Evolutionary conservation across 371 early-diverging fungal genomes (phyloP), one percentile per base, ranked within the genome.

Genomic region (Fennellomyces sp.): DNA sequence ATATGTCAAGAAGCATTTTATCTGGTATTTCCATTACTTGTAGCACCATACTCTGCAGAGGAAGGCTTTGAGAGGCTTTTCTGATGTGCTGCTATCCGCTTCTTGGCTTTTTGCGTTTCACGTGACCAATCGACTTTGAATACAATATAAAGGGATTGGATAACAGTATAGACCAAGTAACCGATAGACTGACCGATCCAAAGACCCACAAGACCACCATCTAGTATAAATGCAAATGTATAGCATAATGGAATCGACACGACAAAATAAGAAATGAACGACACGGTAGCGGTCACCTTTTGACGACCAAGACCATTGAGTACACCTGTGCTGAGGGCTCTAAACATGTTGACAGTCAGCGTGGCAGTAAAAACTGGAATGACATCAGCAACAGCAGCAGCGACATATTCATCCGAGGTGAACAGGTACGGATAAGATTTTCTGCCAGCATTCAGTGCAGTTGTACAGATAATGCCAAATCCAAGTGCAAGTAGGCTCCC

Each of bases 331-430:
- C 81, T 72, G 15, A 85, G 78, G 28, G 78, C 75, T 28, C 77
- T 82, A 2, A 84, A 52, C 2, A 82, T 82, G 60, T 87, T 87
- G 26, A 65, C 63, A 0, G 91, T 69, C 68, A 93, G 93, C 71
- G 87, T 91, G 28, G 86, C 42, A 0, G 92, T 89, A 17, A 78
- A 87, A 5, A 88, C 63, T 0, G 93, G 93, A 62, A 92, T 66
- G 15, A 92, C 72, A 27, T 57, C 42, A 2, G 88, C 83, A 12
- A 91, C 88, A 5, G 84, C 60, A n/a, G 38, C 58, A n/a, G 90
- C 72, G 5, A 94, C 90, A 0, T 74, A 71, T 0, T 54, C 61
- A 64, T 92, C 91, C 26, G 75, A 63, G 19, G 82, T 83, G 61
- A 88, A 88, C 26, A 88, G 50, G 17, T 61, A 66, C 2, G 84